phyloP scores from a whole-genome alignment of 106 monocot species.

The Phalaenopsis aphrodite region DNA sequence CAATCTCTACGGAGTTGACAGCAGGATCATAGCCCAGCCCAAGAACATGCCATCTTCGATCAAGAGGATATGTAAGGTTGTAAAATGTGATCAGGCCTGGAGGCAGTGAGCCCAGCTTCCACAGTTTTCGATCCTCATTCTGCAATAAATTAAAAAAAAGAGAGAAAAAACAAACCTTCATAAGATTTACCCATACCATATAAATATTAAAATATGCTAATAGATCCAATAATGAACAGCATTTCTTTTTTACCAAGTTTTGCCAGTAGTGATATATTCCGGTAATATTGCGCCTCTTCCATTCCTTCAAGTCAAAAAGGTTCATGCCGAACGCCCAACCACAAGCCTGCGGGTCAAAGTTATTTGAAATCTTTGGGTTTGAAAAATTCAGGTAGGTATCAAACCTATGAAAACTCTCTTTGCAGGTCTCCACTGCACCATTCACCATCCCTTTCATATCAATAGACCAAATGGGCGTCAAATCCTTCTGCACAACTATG shows the following conservation, averaged over 20 bases:
- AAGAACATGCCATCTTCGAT: slow-evolving; percentile 61
- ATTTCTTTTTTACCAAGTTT: slow-evolving; percentile 13
- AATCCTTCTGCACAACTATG: slow-evolving; percentile 67
- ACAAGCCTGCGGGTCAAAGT: slow-evolving; percentile 33
- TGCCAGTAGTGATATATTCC: slow-evolving; percentile 38
- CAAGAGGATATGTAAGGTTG: slow-evolving; percentile 47
- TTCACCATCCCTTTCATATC: slow-evolving; percentile 79
- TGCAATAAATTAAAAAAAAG: slow-evolving; percentile 7
- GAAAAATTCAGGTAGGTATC: slow-evolving; percentile 76
- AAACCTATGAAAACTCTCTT: slow-evolving; percentile 72
- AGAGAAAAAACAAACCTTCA: background rate
- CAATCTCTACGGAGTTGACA: slow-evolving; percentile 23
- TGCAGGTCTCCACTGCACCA: slow-evolving; percentile 78
- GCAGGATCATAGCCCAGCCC: slow-evolving; percentile 67
- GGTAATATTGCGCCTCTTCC: slow-evolving; percentile 33
- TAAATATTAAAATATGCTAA: background rate
- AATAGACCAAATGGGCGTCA: slow-evolving; percentile 59
- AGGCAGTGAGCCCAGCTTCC: slow-evolving; percentile 67
- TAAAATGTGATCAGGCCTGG: slow-evolving; percentile 70
- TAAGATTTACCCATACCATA: background rate
- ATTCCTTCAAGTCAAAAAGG: slow-evolving; percentile 31
- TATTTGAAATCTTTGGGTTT: slow-evolving; percentile 28
- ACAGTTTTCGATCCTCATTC: slow-evolving; percentile 53
- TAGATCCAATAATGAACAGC: background rate
- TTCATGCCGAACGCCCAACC: slow-evolving; percentile 49